Base-by-base conservation (phyloP, 2,329 filamentous ascomycete species). In the Penicillium verrucosum region DNA sequence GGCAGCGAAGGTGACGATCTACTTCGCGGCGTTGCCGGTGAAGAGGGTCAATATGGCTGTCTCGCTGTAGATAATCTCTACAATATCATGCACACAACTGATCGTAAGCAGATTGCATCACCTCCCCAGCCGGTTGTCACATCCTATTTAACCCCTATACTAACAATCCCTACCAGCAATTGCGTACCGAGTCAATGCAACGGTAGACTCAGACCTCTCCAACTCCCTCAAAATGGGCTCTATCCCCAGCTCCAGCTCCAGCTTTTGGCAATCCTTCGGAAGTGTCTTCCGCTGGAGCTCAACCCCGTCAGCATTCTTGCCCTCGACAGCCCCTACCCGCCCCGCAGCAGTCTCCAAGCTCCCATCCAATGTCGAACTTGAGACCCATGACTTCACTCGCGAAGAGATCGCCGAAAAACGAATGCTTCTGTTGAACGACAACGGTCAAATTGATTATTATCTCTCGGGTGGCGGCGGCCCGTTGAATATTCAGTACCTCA, bases 1-100 rank as follows among this genome's bases (percentile, higher is more conserved):
- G 90, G 88, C 5, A 85, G 86, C 21, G 86, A 92, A 59, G 75
- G 79, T 1, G 82, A 82, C 18, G 87, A 91, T 62, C 74, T 75
- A 21, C 75, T 81, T 14, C 80, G 81, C 6, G 79, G 80, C 7
- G 83, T 97, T 32, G 88, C 88, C n/a, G 89, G 89, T n/a, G 84
- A 91, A 40, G 82, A 82, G 18, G 92, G 90, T 30, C 84, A 81
- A 6, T 96, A 96, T 71, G 94, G 94, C 18, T 97, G 94, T 72
- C 79, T 97, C 29, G 90, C 93, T 0, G 89, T 97, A 1, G 91
- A 97, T 76, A 99, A 97, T 71, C 83, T 99, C 55, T 99, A 97
- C 80, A 99, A 99, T 68, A 84, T 99, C 61, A 84, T 97, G 70
- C 86, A 88, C 63, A 83, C 84, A 34, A 87, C 86, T 58, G 86